phyloP scores from a whole-genome alignment of 768 basidiomycete genomes.

The Tylopilus cervinicoccineus region DNA sequence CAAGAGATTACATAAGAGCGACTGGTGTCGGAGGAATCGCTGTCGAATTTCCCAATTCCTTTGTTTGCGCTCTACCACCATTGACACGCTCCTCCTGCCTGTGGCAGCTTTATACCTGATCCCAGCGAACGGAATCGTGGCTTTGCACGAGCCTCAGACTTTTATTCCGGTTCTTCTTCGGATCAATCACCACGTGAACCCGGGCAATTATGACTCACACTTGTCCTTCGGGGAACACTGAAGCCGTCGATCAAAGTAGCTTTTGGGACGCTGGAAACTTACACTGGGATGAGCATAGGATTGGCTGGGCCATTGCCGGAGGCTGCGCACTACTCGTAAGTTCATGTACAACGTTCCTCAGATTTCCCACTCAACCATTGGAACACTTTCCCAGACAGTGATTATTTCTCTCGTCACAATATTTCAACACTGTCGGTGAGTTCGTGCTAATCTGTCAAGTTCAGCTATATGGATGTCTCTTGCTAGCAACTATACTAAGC shows the following conservation, averaged over 20 bases:
- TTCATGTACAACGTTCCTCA: conserved; percentile 5
- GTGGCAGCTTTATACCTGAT: conserved; percentile 6
- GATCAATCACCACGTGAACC: not conserved
- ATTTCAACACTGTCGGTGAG: conserved; percentile 61
- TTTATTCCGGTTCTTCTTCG: not conserved
- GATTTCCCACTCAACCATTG: not conserved
- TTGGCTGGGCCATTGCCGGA: conserved; percentile 74
- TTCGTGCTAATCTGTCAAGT: not conserved
- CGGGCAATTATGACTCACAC: conserved; percentile 19
- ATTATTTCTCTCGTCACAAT: conserved; percentile 56
- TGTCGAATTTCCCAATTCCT: not conserved
- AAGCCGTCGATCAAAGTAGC: conserved; percentile 49
- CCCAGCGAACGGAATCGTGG: conserved; percentile 1
- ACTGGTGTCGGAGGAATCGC: not conserved
- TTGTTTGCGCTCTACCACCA: not conserved
- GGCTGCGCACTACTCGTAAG: conserved; percentile 53
- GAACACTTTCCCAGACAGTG: conserved; percentile 43
- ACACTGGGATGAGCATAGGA: conserved; percentile 60
- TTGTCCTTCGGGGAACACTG: conserved; percentile 52
- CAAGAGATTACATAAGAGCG: not conserved
- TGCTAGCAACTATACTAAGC: conserved; percentile 66
- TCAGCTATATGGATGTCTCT: not conserved
- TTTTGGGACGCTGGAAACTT: conserved; percentile 57
- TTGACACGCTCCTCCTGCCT: not conserved
- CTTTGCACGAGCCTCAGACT: conserved; percentile 10